Conservation (phyloP, 2,329 filamentous ascomycete genomes). For the Fusarium sp. region DNA sequence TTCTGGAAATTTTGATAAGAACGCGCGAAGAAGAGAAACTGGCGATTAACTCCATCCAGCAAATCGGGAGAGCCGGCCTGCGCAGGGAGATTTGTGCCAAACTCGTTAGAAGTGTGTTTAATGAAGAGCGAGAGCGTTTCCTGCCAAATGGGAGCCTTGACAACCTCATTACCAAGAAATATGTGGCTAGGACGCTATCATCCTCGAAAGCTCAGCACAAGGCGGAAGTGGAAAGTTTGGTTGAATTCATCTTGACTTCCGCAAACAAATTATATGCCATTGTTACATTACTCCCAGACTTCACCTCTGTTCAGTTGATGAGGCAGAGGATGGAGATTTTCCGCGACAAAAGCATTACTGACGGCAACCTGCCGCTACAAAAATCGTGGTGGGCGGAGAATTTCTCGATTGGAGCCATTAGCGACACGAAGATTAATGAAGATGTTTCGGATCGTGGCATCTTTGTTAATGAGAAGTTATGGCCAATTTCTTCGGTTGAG, state of each 20-base stretch:
- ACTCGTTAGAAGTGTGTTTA: background rate
- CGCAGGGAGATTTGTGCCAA: background rate
- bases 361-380: background rate
- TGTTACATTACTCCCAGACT: accelerated
- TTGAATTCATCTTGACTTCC: background rate
- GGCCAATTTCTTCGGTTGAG: too few species aligned
- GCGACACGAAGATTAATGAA: too few species aligned
- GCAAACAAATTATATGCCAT: background rate
- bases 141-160: background rate
- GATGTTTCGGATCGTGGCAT: too few species aligned
- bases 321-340: background rate
- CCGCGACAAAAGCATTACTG: background rate
- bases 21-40: background rate
- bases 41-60: background rate
- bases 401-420: background rate
- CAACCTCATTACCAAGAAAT: background rate
- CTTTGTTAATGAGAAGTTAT: too few species aligned
- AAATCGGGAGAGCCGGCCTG: background rate
- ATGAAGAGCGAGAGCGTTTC: background rate
- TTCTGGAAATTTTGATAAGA: background rate
- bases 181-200: background rate
- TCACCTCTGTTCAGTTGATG: too few species aligned
- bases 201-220: background rate
- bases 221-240: background rate
- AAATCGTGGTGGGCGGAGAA: background rate